Base-by-base conservation (phyloP, 23 red algal genomes). In the Gracilaria vermiculophylla region DNA sequence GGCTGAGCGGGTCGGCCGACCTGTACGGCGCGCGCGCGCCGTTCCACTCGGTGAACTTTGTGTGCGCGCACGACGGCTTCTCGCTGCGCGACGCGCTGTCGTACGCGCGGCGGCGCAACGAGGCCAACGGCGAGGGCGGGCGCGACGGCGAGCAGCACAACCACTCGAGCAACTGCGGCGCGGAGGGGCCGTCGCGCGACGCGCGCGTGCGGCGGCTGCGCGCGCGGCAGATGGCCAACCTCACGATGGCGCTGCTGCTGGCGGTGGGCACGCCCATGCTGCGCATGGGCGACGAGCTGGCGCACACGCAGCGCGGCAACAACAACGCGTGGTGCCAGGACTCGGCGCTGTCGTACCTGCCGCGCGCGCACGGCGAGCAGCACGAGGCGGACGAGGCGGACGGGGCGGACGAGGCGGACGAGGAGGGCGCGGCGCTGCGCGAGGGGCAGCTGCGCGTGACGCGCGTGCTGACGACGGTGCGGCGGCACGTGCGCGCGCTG, bases 261-360 rank as follows among this genome's bases (percentile, higher is more conserved):
- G 94, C 92, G 36, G 87, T 76, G n/a, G 96, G 96, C 69, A 95
- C 94, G 37, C 96, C 96, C 25, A 95, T 98, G 96, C 53, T 98
- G 28, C 71, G 82, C 34, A 98, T 98, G 96, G 96, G 96, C 54
- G 96, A 98, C 57, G 96, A 98, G 76, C 95, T 95, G 71, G 89
- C 92, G 27, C 96, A 98, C 65, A 93, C 88, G 24, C 70, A 92
- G 55, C 41, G 61, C 48, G 96, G 96, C 20, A 98, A 98, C 53
- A 98, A 98, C 80, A 98, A 98, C 78, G 94, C 71, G 53, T 98
- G 96, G 96, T 98, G 96, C 60, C 96, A 98, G 56, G 96, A 98
- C 80, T 77, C 78, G 54, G 74, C 64, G 39, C 72, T 95, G 53
- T 92, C 81, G 28, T 86, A 79, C 44, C 88, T 98, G 50, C 54